Conservation (phyloP, 257 asterid genomes). For the Capsicum rhomboideum region DNA sequence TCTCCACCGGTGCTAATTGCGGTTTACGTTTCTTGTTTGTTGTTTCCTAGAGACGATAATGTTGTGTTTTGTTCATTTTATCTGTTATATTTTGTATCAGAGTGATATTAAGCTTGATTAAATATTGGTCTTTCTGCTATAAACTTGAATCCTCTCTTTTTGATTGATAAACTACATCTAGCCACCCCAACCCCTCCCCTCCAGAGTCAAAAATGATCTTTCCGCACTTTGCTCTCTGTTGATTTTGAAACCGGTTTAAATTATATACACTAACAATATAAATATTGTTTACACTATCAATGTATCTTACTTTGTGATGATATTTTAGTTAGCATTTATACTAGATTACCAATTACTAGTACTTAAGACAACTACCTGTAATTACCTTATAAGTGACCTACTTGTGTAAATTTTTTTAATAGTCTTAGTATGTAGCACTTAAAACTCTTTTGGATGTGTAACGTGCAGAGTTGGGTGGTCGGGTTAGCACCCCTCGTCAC, state of each 20-base stretch:
- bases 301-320: not conserved
- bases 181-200: too few relatives aligned
- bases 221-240: not conserved
- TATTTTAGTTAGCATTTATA: not conserved
- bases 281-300: not conserved
- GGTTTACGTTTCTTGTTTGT: not conserved
- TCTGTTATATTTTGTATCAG: not conserved
- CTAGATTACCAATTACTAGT: too few relatives aligned
- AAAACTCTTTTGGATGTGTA: too few relatives aligned
- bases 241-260: not conserved
- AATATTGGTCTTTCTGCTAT: not conserved
- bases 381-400: too few relatives aligned
- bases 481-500: too few relatives aligned
- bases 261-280: not conserved
- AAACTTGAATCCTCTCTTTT: too few relatives aligned
- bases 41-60: not conserved
- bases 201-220: not conserved
- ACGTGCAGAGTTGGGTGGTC: too few relatives aligned
- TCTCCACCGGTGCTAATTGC: not conserved
- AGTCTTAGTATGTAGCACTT: too few relatives aligned
- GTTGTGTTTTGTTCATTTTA: not conserved
- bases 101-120: not conserved
- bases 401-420: too few relatives aligned
- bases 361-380: too few relatives aligned
- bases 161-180: too few relatives aligned